Evolutionary conservation across 140 eudicot genomes (phyloP).

Genomic region (Flaveria floridana): DNA sequence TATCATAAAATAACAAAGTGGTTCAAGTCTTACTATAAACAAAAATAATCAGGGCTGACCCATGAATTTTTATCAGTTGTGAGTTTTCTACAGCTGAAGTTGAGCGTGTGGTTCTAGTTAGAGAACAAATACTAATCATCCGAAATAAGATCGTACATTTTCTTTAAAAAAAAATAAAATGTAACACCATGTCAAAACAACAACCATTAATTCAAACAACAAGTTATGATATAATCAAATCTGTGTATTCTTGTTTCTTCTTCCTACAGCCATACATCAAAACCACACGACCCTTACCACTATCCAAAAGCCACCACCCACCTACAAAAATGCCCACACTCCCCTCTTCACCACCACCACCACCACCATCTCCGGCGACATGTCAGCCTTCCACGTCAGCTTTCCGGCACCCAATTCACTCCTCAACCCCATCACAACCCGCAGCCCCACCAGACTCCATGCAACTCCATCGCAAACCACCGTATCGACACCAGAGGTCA

Average conservation of each 20-base stretch:
- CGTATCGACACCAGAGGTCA: constrained; percentile 38
- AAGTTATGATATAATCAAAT: not conserved
- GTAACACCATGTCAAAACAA: not conserved
- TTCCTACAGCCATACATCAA: constrained; percentile 24
- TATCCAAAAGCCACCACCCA: constrained; percentile 48
- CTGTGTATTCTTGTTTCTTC: constrained; percentile 29
- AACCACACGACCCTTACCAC: constrained; percentile 49
- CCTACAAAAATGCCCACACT: constrained; percentile 57
- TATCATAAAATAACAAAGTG: no score
- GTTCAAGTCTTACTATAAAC: no score
- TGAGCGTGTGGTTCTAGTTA: no score
- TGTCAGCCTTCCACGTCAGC: constrained; percentile 66
- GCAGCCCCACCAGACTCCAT: constrained; percentile 35
- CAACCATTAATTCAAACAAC: not conserved
- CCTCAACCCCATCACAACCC: constrained; percentile 40
- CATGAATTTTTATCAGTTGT: no score
- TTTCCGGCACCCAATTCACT: constrained; percentile 53
- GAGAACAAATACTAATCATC: no score
- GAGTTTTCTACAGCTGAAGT: no score
- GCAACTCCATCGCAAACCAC: constrained; percentile 53
- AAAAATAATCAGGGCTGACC: no score
- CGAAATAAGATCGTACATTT: no score
- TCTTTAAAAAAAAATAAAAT: no score
- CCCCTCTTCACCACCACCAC: constrained; percentile 28
- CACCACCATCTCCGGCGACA: constrained; percentile 24